These are phyloP conservation scores for Dryadomyces quercivorus DNA, from an alignment of 2,329 filamentous ascomycete species.

Conservation along the genomic window DNA sequence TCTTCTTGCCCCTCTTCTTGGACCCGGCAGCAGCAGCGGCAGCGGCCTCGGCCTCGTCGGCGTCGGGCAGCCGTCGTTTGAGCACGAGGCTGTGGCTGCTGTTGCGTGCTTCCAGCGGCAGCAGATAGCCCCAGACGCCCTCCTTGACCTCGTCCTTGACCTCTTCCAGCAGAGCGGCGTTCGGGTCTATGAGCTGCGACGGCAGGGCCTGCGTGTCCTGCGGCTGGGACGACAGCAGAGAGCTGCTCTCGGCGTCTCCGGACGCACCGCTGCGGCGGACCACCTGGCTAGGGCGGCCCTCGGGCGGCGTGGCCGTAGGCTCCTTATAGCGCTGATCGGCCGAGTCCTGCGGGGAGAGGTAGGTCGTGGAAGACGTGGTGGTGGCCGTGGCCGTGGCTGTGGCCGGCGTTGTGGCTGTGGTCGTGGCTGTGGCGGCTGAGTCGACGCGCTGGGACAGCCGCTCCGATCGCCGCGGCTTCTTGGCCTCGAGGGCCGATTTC, in stretches of 20 bases:
- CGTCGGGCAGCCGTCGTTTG: constrained; percentile 60
- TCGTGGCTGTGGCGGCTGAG: neutral
- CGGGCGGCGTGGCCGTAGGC: constrained; percentile 57
- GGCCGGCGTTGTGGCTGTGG: neutral
- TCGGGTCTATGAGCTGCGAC: constrained; percentile 71
- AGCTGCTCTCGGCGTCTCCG: constrained; percentile 22
- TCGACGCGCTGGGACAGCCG: constrained; percentile 47
- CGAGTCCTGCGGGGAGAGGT: constrained; percentile 43
- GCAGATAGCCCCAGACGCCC: constrained; percentile 84
- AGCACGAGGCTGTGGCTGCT: constrained; percentile 58
- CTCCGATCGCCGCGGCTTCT: constrained; percentile 74
- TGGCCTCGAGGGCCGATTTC: constrained; percentile 51
- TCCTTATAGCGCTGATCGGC: constrained; percentile 52
- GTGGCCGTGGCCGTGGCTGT: neutral
- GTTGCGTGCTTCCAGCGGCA: constrained; percentile 63
- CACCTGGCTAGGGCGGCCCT: constrained; percentile 42
- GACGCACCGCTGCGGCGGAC: constrained; percentile 32
- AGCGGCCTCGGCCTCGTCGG: constrained; percentile 27
- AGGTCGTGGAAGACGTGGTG: constrained; percentile 59
- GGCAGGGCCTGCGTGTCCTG: constrained; percentile 59
- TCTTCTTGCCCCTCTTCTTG: constrained; percentile 31
- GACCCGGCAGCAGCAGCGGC: constrained; percentile 9
- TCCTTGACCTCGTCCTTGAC: constrained; percentile 73
- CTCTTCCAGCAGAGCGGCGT: constrained; percentile 62
- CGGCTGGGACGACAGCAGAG: constrained; percentile 37